Evolutionary conservation across 2,329 filamentous ascomycete species (phyloP), one percentile per base, ranked within the genome.

Genomic region (Xylaria sp.): DNA sequence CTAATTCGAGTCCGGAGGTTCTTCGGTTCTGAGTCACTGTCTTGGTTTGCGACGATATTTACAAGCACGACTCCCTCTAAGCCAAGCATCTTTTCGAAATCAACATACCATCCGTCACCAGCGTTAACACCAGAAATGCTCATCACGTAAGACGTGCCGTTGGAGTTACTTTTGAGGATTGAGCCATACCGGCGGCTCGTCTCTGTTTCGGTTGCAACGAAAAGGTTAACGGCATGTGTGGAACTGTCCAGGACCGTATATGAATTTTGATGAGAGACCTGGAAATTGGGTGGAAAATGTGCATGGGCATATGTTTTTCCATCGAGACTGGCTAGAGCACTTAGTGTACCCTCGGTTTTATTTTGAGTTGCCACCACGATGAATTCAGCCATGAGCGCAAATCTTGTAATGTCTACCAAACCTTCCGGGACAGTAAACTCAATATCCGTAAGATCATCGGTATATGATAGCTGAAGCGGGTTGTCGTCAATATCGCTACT

Each of bases 141-240:
- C 72, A 97, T 84, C 13, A 97, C 93, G 77, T 98, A 99, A 1
- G 92, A 96, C 0, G 96, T 99, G 63, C 96, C 96, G 78, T 99
- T 98, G 75, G 94, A 98, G 83, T 99, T 99, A 78, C 94, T 98
- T 88, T 98, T 99, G 81, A 99, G 89, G 74, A 99, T 93, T 28
- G 92, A 91, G 46, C 96, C 96, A 75, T 92, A 94, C 68, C 92
- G 88, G 60, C 87, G 88, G 20, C 89, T 91, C 60, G 84, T 79
- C 3, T 84, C 83, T 49, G 86, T 87, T 75, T 92, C 91, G 49
- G 93, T 93, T 0, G 92, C 94, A 56, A 98, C 95, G 77, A 98
- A 97, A 67, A 99, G 83, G 82, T 98, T 98, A 67, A 99, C 88
- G 0, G 96, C 92, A 80, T 98, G 95, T 0, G 94, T 97, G 1